These are phyloP conservation scores for Mangifera indica DNA, from an alignment of 345 rosid genomes.

Conservation along the genomic window DNA sequence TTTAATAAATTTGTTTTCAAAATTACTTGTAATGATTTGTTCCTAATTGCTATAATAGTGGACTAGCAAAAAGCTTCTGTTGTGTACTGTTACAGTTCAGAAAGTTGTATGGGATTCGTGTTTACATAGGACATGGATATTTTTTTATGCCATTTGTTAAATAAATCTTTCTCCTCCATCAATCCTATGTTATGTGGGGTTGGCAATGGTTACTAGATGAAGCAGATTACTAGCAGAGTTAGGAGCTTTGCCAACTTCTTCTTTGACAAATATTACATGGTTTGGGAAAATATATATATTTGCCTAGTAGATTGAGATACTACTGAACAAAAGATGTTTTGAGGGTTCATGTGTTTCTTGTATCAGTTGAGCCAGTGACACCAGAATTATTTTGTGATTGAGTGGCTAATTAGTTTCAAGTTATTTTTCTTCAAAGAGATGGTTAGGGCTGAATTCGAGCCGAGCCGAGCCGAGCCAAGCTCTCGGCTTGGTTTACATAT, in stretches of 20 bases:
- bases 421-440: not conserved
- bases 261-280: not conserved
- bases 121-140: not conserved
- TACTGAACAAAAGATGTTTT: too few relatives aligned
- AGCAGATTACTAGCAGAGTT: not conserved
- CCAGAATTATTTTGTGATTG: not conserved
- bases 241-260: not conserved
- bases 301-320: not conserved
- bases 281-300: not conserved
- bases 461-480: too few relatives aligned
- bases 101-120: not conserved
- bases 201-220: not conserved
- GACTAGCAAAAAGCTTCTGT: not conserved
- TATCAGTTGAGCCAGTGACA: not conserved
- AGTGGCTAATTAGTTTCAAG: not conserved
- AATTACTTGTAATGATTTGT: not conserved
- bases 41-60: not conserved
- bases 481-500: too few relatives aligned
- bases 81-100: not conserved
- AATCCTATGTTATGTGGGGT: not conserved
- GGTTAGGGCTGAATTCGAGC: too few relatives aligned
- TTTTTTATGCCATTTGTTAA: not conserved
- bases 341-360: too few relatives aligned
- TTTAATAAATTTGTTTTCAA: too few relatives aligned
- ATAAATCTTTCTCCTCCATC: not conserved